Percentiles rank a stretch among this genome's conserved stretches.
phyloP scores from a whole-genome alignment of 2,329 filamentous ascomycete genomes.

The Cercospora sp. region DNA sequence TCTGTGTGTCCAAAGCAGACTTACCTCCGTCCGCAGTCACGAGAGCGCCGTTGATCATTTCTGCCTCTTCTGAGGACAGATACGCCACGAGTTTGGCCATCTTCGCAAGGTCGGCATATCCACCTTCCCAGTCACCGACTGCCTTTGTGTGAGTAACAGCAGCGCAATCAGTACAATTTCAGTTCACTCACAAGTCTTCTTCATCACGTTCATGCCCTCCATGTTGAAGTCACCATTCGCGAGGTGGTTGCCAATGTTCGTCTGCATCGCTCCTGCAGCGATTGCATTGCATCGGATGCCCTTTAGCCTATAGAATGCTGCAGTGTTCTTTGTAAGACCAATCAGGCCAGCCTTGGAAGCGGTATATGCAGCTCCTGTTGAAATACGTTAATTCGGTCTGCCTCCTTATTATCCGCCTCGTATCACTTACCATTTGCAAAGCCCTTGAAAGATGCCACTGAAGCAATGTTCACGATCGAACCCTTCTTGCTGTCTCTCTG shows the following conservation, averaged over 20 bases:
- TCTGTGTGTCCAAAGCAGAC: not conserved
- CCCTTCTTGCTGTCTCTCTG: conserved; percentile 49
- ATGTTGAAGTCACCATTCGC: conserved; percentile 33
- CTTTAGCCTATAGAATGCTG: conserved; percentile 56
- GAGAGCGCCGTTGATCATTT: conserved; percentile 34
- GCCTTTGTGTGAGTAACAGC: not conserved
- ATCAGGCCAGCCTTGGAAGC: conserved; percentile 57
- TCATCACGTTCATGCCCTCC: conserved; percentile 34
- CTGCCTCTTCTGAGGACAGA: conserved; percentile 38
- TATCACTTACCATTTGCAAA: conserved; percentile 41
- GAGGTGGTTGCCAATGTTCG: conserved; percentile 56
- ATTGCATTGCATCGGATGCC: conserved; percentile 48
- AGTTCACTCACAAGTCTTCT: conserved; percentile 29
- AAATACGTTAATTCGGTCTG: conserved; percentile 10
- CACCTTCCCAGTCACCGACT: conserved; percentile 31
- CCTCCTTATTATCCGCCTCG: not conserved
- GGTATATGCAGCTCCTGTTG: conserved; percentile 46
- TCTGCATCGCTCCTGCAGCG: conserved; percentile 55
- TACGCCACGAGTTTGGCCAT: conserved; percentile 40
- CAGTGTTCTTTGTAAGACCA: conserved; percentile 60
- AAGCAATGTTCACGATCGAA: conserved; percentile 57
- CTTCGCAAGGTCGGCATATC: conserved; percentile 32
- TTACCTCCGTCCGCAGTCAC: conserved; percentile 31
- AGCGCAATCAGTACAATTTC: not conserved
- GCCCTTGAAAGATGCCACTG: conserved; percentile 49